These are phyloP conservation scores for Arabis hirsuta DNA, from an alignment of 345 rosid genomes.

Conservation along the genomic window DNA sequence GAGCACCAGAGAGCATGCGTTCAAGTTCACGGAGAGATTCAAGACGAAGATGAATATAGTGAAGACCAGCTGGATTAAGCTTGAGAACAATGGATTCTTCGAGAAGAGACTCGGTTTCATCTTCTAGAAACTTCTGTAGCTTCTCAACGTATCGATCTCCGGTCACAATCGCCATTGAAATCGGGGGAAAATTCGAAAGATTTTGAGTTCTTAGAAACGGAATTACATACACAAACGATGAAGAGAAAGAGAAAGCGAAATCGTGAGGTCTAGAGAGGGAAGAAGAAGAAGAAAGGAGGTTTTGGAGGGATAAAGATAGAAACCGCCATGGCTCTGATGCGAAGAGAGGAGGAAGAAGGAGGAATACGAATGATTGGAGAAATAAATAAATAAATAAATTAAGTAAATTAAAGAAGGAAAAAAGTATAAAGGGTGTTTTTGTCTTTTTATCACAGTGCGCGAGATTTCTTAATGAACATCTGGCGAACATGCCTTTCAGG, in stretches of 20 bases:
- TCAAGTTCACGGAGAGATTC: conserved; percentile 93
- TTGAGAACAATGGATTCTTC: conserved; percentile 73
- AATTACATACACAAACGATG: not conserved
- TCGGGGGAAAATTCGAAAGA: not conserved
- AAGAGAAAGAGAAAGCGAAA: not conserved
- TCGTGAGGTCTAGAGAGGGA: conserved; percentile 31
- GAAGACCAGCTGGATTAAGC: conserved; percentile 95
- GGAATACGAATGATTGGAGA: conserved; percentile 35
- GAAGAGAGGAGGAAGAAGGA: conserved; percentile 5
- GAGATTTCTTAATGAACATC: conserved; percentile 14
- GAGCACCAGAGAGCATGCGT: conserved; percentile 78
- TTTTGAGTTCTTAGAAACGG: not conserved
- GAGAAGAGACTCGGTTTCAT: conserved; percentile 67
- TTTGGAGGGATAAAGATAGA: conserved; percentile 49
- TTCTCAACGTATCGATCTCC: conserved; percentile 94
- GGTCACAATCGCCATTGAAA: conserved; percentile 84
- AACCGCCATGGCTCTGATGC: conserved; percentile 45
- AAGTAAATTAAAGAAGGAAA: not conserved
- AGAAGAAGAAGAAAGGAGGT: conserved; percentile 34
- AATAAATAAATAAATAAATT: not conserved
- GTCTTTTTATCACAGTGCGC: conserved; percentile 7
- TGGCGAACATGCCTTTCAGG: conserved; percentile 33
- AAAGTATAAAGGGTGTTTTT: conserved; percentile 15
- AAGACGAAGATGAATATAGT: conserved; percentile 87
- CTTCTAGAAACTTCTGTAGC: conserved; percentile 75